phyloP scores from a whole-genome alignment of 1,139 yeast species.

The Hansenula lynferdii region DNA sequence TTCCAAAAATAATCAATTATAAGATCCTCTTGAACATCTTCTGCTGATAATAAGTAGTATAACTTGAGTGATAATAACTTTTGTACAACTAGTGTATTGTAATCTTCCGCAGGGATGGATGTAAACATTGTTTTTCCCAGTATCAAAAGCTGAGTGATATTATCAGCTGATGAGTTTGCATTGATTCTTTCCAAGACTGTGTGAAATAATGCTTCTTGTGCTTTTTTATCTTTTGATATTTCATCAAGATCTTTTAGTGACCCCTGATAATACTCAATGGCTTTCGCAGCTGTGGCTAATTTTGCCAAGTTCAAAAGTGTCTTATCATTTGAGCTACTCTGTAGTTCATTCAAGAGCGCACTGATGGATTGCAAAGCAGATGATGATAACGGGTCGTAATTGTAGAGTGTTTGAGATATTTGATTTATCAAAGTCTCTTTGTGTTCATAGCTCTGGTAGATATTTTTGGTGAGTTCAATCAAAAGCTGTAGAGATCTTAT shows the following conservation, averaged over 20 bases:
- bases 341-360: background rate
- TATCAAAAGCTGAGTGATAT: background rate
- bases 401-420: background rate
- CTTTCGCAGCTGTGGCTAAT: conserved; percentile 1
- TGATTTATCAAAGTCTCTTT: background rate
- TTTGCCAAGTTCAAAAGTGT: background rate
- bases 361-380: background rate
- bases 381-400: background rate
- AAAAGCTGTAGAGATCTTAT: background rate
- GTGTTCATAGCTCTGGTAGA: background rate
- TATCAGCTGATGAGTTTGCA: background rate
- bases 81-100: conserved; percentile 34
- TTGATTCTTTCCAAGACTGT: background rate
- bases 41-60: conserved; percentile 29
- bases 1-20: conserved; percentile 46
- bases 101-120: conserved; percentile 23
- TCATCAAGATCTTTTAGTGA: conserved; percentile 2
- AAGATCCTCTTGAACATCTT: conserved; percentile 15
- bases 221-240: background rate
- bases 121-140: conserved; percentile 18
- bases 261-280: background rate
- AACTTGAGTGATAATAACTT: conserved; percentile 36
- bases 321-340: background rate
- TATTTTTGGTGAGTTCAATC: background rate
- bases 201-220: background rate